A percentile compares a stretch with the other conserved stretches of the same genome.
Evolutionary conservation across 306 rosid species (phyloP).

Genomic region (Amphicarpaea edgeworthii): DNA sequence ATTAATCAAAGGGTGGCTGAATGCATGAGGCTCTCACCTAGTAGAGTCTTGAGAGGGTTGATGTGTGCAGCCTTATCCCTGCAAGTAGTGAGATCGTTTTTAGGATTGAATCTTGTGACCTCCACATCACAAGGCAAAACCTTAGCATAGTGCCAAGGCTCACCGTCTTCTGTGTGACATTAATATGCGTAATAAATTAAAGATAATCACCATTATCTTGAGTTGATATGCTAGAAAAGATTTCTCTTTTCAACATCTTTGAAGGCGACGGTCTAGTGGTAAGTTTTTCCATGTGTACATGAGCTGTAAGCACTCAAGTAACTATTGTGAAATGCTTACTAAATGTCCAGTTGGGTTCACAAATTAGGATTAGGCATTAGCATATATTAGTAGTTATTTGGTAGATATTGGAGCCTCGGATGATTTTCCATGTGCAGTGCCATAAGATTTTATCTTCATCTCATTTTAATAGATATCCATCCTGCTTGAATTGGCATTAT

Average conservation of each 20-base stretch:
- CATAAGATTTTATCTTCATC: conserved; percentile 17
- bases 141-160: neutral
- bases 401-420: conserved; percentile 9
- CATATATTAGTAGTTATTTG: neutral
- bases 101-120: neutral
- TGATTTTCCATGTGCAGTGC: conserved; percentile 14
- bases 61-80: neutral
- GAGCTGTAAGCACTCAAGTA: conserved; percentile 1
- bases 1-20: neutral
- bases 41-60: neutral
- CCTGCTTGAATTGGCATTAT: neutral
- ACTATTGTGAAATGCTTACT: neutral
- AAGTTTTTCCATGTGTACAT: neutral
- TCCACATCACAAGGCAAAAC: neutral
- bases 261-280: conserved; percentile 17
- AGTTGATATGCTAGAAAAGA: conserved; percentile 25
- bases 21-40: neutral
- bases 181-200: conserved; percentile 14
- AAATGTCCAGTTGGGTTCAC: neutral
- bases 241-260: conserved; percentile 7
- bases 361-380: conserved; percentile 8
- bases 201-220: conserved; percentile 22
- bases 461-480: conserved; percentile 1
- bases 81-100: neutral
- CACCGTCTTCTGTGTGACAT: neutral